These are phyloP conservation scores for Boletus tomentosulus DNA, from an alignment of 768 basidiomycete species.

Conservation along the genomic window DNA sequence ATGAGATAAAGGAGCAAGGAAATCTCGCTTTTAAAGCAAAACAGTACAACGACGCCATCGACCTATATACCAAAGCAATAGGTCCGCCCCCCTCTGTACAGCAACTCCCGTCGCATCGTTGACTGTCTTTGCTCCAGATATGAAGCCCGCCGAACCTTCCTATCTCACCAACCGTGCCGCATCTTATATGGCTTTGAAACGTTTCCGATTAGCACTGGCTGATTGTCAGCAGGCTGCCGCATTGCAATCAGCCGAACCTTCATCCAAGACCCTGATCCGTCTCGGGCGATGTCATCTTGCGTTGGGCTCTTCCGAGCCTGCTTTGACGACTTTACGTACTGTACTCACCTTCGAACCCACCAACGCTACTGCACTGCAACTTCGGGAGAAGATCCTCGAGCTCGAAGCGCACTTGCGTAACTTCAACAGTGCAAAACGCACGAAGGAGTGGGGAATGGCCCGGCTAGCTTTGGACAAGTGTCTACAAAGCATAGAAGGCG, in stretches of 20 bases:
- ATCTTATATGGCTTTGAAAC: constrained; percentile 77
- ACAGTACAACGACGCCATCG: constrained; percentile 64
- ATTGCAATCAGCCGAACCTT: constrained; percentile 58
- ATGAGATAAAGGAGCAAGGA: constrained; percentile 70
- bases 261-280: constrained; percentile 75
- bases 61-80: constrained; percentile 72
- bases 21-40: constrained; percentile 70
- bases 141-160: constrained; percentile 63
- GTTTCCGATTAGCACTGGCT: constrained; percentile 65
- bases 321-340: constrained; percentile 61
- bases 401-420: constrained; percentile 66
- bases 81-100: constrained; percentile 36
- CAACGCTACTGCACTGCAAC: constrained; percentile 56
- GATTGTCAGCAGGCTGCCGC: constrained; percentile 76
- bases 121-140: constrained; percentile 34
- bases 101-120: constrained; percentile 11
- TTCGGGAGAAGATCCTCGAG: constrained; percentile 55
- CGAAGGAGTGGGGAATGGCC: constrained; percentile 74
- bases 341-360: constrained; percentile 58
- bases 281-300: constrained; percentile 83
- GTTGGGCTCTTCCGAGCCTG: constrained; percentile 63
- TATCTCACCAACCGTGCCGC: constrained; percentile 87
- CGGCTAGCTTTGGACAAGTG: constrained; percentile 79
- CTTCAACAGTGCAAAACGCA: constrained; percentile 50
- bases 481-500: constrained; percentile 65